Base-by-base conservation (phyloP, 1,284 basidiomycete species). In the Porodaedalea pini region DNA sequence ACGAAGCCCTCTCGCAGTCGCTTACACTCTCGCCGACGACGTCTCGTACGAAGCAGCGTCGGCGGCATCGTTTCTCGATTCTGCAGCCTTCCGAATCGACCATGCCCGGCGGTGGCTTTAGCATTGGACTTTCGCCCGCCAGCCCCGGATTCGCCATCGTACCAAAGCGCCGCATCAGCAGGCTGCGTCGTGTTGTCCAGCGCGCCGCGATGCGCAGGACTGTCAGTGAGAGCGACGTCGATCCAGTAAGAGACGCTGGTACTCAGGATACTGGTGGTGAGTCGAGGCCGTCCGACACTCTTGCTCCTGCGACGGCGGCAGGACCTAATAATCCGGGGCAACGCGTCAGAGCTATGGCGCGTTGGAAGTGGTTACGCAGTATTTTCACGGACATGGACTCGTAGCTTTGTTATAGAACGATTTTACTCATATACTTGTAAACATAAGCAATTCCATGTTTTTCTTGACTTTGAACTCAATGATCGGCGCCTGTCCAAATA, bases 91-190 rank as follows among this genome's bases (percentile, higher is more conserved):
- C 61, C 55, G 50, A 57, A 17, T 41, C 49, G 36, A 52, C 48
- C 56, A 65, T 67, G 25, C 65, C 70, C 40, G 66, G 69, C 13
- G 74, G 78, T 3, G 86, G 86, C 5, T 82, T 90, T 69, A 83
- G 85, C 61, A 89, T 89, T 61, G 87, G 87, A 3, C 66, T 90
- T 44, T 87, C 85, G 21, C 85, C 87, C 11, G 73, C 86, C 54
- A 87, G 85, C 65, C 87, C 87, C 29, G 87, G 87, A 17, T 90
- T 89, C 66, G 75, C 78, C 23, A 77, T 88, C 54, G 74, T 82
- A 47, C 83, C 84, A 62, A 73, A 80, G 62, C 69, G 80, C 64
- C 68, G 74, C 43, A 59, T 68, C n/a, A 73, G 69, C 32, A 27
- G 25, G 10, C 48, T 70, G 55, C 51, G 23, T 37, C 58, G 62